Evolutionary conservation across 2,329 filamentous ascomycete species (phyloP), one percentile per base, ranked within the genome.

Genomic region (Shiraia bambusicola): DNA sequence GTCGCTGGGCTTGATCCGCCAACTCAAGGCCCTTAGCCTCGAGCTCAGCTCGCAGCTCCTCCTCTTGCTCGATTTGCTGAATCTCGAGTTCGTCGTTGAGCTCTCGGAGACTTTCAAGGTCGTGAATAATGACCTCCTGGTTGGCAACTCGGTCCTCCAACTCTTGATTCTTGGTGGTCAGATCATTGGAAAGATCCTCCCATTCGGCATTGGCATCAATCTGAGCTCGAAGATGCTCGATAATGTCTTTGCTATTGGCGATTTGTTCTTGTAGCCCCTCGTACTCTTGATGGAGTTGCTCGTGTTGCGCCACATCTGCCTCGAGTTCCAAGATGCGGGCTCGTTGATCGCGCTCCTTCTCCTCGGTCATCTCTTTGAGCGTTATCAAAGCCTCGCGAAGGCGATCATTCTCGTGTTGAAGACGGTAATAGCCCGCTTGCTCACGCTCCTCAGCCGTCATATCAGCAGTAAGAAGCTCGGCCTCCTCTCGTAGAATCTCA

Each of bases 11-110:
- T 59, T 94, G 87, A 62, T 97, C 92, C n/a, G 81, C 77, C 50
- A 96, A 87, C 46, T 95, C 73, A 40, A 79, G 81, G 51, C 96
- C 91, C 66, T 87, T 88, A 70, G 89, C 87, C 63, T 96, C 91
- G 40, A 97, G 81, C 58, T 96, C 91, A 57, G 94, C 87, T 65
- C 95, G 90, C 69, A 98, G 81, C 64, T 97, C 91, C 67, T 92
- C 95, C 65, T 95, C 88, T 26, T 90, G 88, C 62, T 96, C 90
- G 3, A 93, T 81, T 61, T 96, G 91, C 62, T 95, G 95, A 57
- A 88, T 81, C 65, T 96, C 91, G 3, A 98, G 81, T 69, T 98
- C 93, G 59, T 97, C 91, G 56, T 89, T 94, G 56, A 97, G 83
- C 63, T 98, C 92, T 64, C 90, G 91, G 38, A 97, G 73, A 46